A percentile compares a stretch with the other conserved stretches of the same genome.
phyloP scores from a whole-genome alignment of 2,329 filamentous ascomycete species.

The Helotiales sp. region DNA sequence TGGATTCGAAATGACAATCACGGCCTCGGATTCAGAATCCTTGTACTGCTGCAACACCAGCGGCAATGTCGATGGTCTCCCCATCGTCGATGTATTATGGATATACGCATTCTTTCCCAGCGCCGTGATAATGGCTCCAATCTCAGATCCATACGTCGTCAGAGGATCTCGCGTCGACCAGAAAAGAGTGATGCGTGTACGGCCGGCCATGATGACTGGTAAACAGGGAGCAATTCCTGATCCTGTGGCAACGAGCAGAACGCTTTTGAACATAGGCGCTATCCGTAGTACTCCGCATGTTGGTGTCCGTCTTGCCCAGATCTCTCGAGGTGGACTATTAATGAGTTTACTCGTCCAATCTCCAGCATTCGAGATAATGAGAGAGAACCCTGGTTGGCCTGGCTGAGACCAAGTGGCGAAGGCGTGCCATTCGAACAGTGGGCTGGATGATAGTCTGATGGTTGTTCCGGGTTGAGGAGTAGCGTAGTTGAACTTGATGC shows the following conservation, averaged over 20 bases:
- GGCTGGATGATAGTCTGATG: constrained; percentile 60
- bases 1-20: constrained; percentile 39
- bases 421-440: constrained; percentile 70
- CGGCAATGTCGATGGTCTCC: constrained; percentile 37
- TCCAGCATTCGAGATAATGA: constrained; percentile 70
- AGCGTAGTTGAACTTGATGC: constrained; percentile 67
- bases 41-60: constrained; percentile 30
- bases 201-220: constrained; percentile 27
- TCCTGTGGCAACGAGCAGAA: constrained; percentile 69
- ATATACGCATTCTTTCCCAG: constrained; percentile 36
- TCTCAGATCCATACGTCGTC: constrained; percentile 35
- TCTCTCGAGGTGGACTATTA: constrained; percentile 54
- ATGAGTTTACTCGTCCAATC: constrained; percentile 72
- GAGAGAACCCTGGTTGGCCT: constrained; percentile 58
- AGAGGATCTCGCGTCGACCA: constrained; percentile 38
- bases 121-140: constrained; percentile 34
- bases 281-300: constrained; percentile 67
- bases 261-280: constrained; percentile 62
- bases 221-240: constrained; percentile 72
- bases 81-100: constrained; percentile 36
- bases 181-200: constrained; percentile 30
- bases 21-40: constrained; percentile 39
- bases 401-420: constrained; percentile 72
- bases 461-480: constrained; percentile 56
- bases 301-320: constrained; percentile 70